These are phyloP conservation scores for Lepidium africanum DNA, from an alignment of 345 rosid species.

Conservation along the genomic window DNA sequence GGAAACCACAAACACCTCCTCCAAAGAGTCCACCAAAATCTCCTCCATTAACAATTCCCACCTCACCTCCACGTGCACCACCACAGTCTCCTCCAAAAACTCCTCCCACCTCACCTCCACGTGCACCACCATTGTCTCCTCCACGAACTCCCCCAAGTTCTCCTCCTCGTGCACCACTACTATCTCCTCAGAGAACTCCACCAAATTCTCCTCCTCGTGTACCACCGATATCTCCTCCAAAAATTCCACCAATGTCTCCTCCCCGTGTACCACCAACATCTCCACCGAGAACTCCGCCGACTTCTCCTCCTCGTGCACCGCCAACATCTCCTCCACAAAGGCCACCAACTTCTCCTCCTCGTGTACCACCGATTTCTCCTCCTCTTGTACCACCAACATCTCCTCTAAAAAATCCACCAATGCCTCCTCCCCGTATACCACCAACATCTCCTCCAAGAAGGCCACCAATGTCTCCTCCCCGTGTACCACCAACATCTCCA, in stretches of 20 bases:
- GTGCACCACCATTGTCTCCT: not conserved
- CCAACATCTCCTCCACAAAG: not conserved
- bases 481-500: not conserved
- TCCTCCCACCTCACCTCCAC: not conserved
- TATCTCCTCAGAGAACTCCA: not conserved
- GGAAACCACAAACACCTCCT: not conserved
- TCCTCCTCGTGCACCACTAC: not conserved
- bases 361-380: not conserved
- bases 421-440: not conserved
- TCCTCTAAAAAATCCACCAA: not conserved
- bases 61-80: not conserved
- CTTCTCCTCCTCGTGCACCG: not conserved
- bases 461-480: not conserved
- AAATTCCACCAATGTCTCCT: not conserved
- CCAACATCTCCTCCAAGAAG: not conserved
- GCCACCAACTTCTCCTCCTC: not conserved
- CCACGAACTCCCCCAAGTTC: not conserved
- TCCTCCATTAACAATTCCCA: not conserved
- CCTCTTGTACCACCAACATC: not conserved
- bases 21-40: not conserved
- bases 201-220: not conserved
- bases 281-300: not conserved
- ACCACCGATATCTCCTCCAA: not conserved
- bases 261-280: not conserved
- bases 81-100: not conserved